Conservation (phyloP, 768 basidiomycete genomes). For the Leucocoprinus sp. region DNA sequence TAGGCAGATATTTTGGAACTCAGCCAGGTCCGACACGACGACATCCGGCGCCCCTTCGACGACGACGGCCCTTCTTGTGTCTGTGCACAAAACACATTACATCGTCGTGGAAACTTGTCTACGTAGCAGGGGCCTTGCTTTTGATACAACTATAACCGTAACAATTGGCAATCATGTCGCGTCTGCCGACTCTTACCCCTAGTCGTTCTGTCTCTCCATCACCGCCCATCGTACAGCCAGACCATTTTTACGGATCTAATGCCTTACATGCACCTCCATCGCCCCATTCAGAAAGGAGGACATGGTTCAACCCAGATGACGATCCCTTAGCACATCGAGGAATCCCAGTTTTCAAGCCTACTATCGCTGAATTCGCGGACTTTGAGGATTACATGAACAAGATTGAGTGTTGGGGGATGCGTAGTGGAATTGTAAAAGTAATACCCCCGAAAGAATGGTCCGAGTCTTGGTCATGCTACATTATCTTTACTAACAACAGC, state of each 20-base stretch:
- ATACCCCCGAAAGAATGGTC: slow-evolving; percentile 94
- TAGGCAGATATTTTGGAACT: slow-evolving; percentile 23
- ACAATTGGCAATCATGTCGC: slow-evolving; percentile 27
- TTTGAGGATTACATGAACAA: slow-evolving; percentile 87
- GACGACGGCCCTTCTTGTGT: slow-evolving; percentile 9
- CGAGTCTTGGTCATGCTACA: slow-evolving; percentile 22
- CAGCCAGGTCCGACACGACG: slow-evolving; percentile 15
- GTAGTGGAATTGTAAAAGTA: slow-evolving; percentile 92
- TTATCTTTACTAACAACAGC: slow-evolving; percentile 19
- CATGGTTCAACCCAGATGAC: slow-evolving; percentile 70
- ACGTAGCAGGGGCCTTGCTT: background rate
- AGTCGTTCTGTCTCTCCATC: slow-evolving; percentile 48
- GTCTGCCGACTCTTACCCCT: slow-evolving; percentile 35
- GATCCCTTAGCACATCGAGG: slow-evolving; percentile 80
- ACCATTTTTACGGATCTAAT: slow-evolving; percentile 73
- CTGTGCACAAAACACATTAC: background rate
- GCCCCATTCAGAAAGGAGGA: slow-evolving; percentile 51
- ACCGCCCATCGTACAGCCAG: slow-evolving; percentile 53
- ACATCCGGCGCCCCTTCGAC: slow-evolving; percentile 11
- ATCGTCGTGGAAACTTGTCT: background rate
- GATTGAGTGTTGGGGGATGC: slow-evolving; percentile 84
- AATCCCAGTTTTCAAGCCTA: slow-evolving; percentile 94
- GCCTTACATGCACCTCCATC: slow-evolving; percentile 44
- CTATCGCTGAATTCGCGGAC: slow-evolving; percentile 84
- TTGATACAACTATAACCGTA: slow-evolving; percentile 6